Conservation (phyloP, 164 flowering plant species). For the Aristolochia contorta region DNA sequence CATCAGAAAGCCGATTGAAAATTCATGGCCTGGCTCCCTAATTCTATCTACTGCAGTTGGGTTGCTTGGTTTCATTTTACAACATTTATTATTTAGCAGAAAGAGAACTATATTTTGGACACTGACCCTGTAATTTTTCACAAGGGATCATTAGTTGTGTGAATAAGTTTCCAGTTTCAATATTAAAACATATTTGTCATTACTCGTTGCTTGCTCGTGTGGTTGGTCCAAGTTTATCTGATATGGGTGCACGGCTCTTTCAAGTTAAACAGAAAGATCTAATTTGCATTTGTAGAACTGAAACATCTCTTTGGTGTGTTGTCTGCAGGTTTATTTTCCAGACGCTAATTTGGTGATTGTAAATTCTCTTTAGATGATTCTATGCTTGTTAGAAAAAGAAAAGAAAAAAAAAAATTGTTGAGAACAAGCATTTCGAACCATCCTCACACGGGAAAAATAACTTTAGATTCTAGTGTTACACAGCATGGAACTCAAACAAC, state of each 20-base stretch:
- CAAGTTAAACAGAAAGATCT: background rate
- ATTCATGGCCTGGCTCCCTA: constrained; percentile 34
- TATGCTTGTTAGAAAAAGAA: background rate
- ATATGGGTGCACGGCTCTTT: too few species aligned
- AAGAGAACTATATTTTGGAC: constrained; percentile 3
- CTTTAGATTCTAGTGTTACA: too few species aligned
- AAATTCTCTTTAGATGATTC: constrained; percentile 8
- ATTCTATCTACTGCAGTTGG: constrained; percentile 22
- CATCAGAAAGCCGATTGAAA: constrained; percentile 87
- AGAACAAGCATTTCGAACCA: background rate
- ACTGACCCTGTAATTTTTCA: constrained; percentile 13
- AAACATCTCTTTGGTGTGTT: constrained; percentile 52
- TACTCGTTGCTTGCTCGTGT: background rate
- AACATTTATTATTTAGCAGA: background rate
- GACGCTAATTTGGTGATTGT: constrained; percentile 37
- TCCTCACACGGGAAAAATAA: background rate
- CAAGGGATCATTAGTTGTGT: constrained; percentile 1
- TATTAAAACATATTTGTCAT: too few species aligned
- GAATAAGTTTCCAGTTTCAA: background rate
- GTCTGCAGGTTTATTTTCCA: constrained; percentile 74
- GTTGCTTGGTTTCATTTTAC: constrained; percentile 21
- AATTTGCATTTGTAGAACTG: constrained; percentile 36
- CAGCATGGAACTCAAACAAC: too few species aligned
- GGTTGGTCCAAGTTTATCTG: background rate
- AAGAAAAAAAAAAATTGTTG: background rate